Conservation (phyloP, 2,329 filamentous ascomycete species). For the Aspergillus aculeatinus region DNA sequence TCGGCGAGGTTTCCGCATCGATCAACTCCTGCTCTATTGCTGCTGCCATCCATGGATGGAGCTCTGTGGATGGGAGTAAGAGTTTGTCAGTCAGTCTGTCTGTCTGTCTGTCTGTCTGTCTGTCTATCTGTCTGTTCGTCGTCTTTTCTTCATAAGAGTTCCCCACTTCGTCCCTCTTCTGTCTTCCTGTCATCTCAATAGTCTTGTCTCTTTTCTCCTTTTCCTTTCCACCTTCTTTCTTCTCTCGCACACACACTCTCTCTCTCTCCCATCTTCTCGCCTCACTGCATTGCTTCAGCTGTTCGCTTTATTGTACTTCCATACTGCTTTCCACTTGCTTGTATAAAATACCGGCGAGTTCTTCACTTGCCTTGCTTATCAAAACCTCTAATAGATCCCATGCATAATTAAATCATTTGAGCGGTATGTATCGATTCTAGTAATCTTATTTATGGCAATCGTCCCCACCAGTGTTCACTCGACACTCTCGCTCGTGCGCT, state of each 20-base stretch:
- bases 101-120: not conserved
- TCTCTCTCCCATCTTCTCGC: not conserved
- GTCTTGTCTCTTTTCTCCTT: slow-evolving; percentile 10
- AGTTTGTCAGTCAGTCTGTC: not conserved
- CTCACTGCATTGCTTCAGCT: not conserved
- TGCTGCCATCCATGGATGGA: slow-evolving; percentile 2
- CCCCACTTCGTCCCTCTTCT: slow-evolving; percentile 10
- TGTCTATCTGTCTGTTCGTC: not conserved
- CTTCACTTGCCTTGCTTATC: not conserved
- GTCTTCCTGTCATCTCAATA: slow-evolving; percentile 8
- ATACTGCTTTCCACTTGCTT: not conserved
- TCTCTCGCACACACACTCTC: not conserved
- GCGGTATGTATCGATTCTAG: not conserved
- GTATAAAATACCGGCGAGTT: not conserved
- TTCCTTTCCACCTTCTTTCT: slow-evolving; percentile 8
- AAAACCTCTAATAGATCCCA: not conserved
- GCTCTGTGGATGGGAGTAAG: not conserved
- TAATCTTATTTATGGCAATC: slow-evolving; percentile 1
- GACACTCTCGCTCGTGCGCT: slow-evolving; percentile 1
- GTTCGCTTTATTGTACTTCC: not conserved
- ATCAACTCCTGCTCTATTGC: not conserved
- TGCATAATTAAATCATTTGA: slow-evolving; percentile 2
- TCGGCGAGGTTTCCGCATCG: slow-evolving; percentile 11
- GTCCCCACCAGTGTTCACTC: slow-evolving; percentile 3
- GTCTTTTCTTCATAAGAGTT: not conserved